Evolutionary conservation across 177 flowering plant species (phyloP).

Genomic region (Vitis hybrid): DNA sequence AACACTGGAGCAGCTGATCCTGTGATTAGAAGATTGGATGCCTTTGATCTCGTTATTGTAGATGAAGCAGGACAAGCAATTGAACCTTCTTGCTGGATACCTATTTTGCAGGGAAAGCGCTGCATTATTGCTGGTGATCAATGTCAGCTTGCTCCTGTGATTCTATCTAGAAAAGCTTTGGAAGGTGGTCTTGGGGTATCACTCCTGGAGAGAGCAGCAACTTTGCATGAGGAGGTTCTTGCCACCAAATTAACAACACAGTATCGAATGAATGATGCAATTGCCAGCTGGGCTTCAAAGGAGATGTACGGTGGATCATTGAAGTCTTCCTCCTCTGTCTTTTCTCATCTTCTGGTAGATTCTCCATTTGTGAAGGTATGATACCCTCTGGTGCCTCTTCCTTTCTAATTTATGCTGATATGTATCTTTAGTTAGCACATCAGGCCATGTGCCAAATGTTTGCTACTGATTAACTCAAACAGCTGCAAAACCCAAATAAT

Average conservation of each 20-base stretch:
- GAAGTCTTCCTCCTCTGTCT: slow-evolving; percentile 61
- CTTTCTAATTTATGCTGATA: not conserved
- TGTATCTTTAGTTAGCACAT: no score
- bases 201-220: slow-evolving; percentile 72
- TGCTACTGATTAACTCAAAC: no score
- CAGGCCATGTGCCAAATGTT: no score
- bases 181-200: slow-evolving; percentile 95
- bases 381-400: not conserved
- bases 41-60: slow-evolving; percentile 81
- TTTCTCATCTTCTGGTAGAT: slow-evolving; percentile 83
- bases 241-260: slow-evolving; percentile 70
- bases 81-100: slow-evolving; percentile 94
- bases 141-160: slow-evolving; percentile 91
- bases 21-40: slow-evolving; percentile 58
- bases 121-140: slow-evolving; percentile 89
- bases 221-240: slow-evolving; percentile 67
- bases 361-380: slow-evolving; percentile 87
- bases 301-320: slow-evolving; percentile 86
- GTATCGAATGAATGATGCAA: slow-evolving; percentile 91
- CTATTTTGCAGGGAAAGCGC: slow-evolving; percentile 81
- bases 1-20: slow-evolving; percentile 94
- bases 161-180: slow-evolving; percentile 75
- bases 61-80: slow-evolving; percentile 98
- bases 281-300: slow-evolving; percentile 92
- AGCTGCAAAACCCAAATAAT: no score